phyloP scores from a whole-genome alignment of 225 moss, liverwort and hornwort genomes.

The Asterella californica region DNA sequence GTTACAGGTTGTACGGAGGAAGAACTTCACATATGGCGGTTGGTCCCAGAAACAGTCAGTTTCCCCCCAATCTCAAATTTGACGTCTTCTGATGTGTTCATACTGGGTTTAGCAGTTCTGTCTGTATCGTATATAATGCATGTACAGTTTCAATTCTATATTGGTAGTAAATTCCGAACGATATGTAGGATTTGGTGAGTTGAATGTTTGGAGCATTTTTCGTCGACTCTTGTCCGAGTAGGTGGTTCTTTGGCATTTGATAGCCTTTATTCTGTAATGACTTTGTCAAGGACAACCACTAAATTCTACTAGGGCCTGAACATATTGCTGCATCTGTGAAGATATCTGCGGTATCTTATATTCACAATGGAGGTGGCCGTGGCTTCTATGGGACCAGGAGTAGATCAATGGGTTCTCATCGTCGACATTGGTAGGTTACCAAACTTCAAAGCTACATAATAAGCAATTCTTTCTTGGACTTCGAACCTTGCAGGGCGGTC shows the following conservation, averaged over 20 bases:
- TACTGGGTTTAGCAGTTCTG: neutral
- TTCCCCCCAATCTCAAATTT: neutral
- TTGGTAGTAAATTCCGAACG: neutral
- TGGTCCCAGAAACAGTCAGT: slow-evolving; percentile 88
- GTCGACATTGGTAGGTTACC: slow-evolving; percentile 76
- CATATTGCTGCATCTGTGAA: slow-evolving; percentile 18
- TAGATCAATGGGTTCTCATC: slow-evolving; percentile 91
- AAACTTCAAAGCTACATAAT: neutral
- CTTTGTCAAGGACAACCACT: neutral
- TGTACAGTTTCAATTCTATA: neutral
- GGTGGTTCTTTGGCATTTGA: neutral
- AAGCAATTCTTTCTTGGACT: no score
- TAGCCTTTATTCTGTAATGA: neutral
- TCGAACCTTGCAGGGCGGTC: no score
- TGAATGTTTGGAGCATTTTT: neutral
- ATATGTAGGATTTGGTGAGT: neutral
- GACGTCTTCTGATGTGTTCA: neutral
- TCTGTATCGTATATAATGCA: neutral
- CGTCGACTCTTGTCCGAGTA: neutral
- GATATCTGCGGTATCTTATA: slow-evolving; percentile 73
- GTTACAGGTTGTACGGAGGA: slow-evolving; percentile 82
- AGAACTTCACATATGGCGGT: slow-evolving; percentile 60
- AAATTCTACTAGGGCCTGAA: neutral
- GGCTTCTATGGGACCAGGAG: slow-evolving; percentile 81
- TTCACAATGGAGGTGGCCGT: slow-evolving; percentile 97